phyloP scores from a whole-genome alignment of 2,329 filamentous ascomycete species.

The Pestalotiopsis sp. region DNA sequence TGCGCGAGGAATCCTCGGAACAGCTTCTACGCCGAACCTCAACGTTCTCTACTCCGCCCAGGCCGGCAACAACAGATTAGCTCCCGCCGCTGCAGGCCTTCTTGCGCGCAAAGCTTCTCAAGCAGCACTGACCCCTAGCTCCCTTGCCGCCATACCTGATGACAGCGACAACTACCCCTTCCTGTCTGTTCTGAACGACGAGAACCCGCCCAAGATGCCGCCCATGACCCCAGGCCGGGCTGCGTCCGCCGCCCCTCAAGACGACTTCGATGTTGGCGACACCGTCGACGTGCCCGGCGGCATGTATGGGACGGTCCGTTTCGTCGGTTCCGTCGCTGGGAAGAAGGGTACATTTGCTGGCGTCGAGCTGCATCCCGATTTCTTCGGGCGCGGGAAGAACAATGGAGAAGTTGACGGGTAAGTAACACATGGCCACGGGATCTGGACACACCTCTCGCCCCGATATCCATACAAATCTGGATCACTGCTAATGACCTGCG shows the following conservation, averaged over 20 bases:
- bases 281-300: conserved; percentile 88
- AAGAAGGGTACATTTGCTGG: conserved; percentile 93
- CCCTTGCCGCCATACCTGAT: conserved; percentile 68
- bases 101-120: conserved; percentile 70
- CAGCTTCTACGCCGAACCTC: conserved; percentile 63
- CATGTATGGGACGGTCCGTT: conserved; percentile 89
- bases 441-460: background rate
- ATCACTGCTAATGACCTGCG: conserved; percentile 19
- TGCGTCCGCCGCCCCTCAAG: conserved; percentile 37
- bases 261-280: conserved; percentile 74
- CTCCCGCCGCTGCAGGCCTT: conserved; percentile 43
- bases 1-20: conserved; percentile 37
- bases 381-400: conserved; percentile 86
- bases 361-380: conserved; percentile 83
- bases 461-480: background rate
- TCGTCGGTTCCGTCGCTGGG: conserved; percentile 82
- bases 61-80: conserved; percentile 40
- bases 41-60: conserved; percentile 53
- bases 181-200: conserved; percentile 54
- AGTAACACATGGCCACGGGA: conserved; percentile 30
- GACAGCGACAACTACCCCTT: conserved; percentile 65
- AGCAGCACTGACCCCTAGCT: conserved; percentile 66
- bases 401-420: conserved; percentile 95
- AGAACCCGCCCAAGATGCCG: conserved; percentile 46
- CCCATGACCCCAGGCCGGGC: conserved; percentile 56